Base-by-base conservation (phyloP, 306 rosid genomes). In the Argentina anserina region DNA sequence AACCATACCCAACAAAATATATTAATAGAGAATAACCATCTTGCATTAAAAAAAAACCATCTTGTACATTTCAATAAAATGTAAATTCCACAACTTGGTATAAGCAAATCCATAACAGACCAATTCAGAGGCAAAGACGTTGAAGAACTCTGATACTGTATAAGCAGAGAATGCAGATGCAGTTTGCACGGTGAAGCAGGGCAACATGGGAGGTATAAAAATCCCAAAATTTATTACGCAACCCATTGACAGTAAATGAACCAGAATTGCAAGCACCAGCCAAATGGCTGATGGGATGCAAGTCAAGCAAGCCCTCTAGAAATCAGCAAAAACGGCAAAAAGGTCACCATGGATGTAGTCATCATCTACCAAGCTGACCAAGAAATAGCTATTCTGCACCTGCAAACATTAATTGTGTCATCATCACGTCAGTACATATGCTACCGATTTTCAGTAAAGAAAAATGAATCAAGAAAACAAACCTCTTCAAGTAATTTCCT, bases 291-390 rank as follows among this genome's bases (percentile, higher is more conserved):
- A 11, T 23, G 75, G 33, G 55, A 21, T 34, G 73, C 63, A 70
- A 10, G 65, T 25, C 53, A 78, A 39, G 62, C 12, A 46, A 72
- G 74, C 77, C 69, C 12, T 3, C 91, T 81, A 91, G 84, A 87
- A 31, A 53, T 83, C 91, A 29, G 83, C 87, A 70, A 91, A 88
- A 76, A 75, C 87, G 7, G 89, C 78, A 45, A 94, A 91, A 64
- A 91, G 82, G 79, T 89, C 92, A 34, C 89, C 92, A 50, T 83
- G 66, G 78, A 85, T 13, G 79, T 85, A 91, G 71, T 94, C 95
- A 65, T 94, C 89, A 79, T 94, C 99, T 3, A 94, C 97, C 95
- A 94, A 85, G 86, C 99, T 91, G 74, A 89, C 97, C 96, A 94
- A 86, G 90, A 75, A 94, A 77, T 85, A 87, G 82, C 86, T 84